Conservation (phyloP, 768 basidiomycete genomes). For the Boletus rufocinnamomeus region DNA sequence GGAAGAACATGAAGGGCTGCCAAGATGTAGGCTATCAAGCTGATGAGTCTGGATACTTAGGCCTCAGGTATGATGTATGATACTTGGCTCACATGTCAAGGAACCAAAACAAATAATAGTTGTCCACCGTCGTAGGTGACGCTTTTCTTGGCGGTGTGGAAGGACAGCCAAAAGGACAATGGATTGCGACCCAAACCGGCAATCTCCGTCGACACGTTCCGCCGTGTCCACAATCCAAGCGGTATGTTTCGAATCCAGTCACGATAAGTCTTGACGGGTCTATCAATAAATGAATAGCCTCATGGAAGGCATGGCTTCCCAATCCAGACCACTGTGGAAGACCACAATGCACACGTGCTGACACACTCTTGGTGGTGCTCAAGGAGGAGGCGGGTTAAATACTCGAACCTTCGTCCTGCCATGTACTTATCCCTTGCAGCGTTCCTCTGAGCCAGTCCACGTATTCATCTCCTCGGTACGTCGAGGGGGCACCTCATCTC, state of each 20-base stretch:
- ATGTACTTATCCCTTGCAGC: neutral
- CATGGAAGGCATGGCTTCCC: constrained; percentile 16
- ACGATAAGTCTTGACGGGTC: constrained; percentile 5
- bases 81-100: neutral
- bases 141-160: neutral
- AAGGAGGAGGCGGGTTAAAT: constrained; percentile 28
- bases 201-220: constrained; percentile 20
- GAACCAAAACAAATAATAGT: neutral
- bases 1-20: neutral
- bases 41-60: neutral
- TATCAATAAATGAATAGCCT: constrained; percentile 20
- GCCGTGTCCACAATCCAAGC: neutral
- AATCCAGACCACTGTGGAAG: constrained; percentile 21
- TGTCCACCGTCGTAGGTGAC: neutral
- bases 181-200: constrained; percentile 9
- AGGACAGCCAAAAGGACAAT: neutral
- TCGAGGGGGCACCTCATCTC: constrained; percentile 3
- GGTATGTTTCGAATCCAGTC: constrained; percentile 11
- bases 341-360: constrained; percentile 25
- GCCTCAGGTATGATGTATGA: neutral
- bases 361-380: constrained; percentile 7
- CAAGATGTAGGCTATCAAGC: neutral
- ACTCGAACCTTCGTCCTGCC: constrained; percentile 8
- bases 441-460: constrained; percentile 1
- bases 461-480: constrained; percentile 10